Evolutionary conservation across 2,329 filamentous ascomycete genomes (phyloP).

Genomic region (Capronia americana): DNA sequence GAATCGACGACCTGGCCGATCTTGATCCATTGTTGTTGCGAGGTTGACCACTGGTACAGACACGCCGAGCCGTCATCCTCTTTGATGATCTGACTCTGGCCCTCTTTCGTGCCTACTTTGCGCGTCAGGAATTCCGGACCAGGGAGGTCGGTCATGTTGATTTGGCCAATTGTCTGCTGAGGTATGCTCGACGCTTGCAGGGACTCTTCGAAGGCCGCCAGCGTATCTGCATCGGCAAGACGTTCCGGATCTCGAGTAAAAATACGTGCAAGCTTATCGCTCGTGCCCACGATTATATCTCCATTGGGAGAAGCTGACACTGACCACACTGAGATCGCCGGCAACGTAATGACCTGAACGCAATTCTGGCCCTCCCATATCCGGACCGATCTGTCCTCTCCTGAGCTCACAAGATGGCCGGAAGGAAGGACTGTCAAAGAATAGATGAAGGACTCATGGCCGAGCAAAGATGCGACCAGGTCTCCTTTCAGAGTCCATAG

Average conservation of each 20-base stretch:
- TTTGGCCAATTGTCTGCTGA: slow-evolving; percentile 78
- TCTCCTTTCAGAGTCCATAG: slow-evolving; percentile 84
- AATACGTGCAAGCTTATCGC: slow-evolving; percentile 82
- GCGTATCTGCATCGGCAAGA: slow-evolving; percentile 70
- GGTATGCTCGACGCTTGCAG: slow-evolving; percentile 86
- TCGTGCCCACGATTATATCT: slow-evolving; percentile 92
- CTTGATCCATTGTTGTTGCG: slow-evolving; percentile 77
- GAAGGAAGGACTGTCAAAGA: slow-evolving; percentile 77
- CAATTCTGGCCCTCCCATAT: slow-evolving; percentile 86
- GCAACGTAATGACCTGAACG: slow-evolving; percentile 94
- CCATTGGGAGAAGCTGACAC: slow-evolving; percentile 84
- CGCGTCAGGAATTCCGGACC: slow-evolving; percentile 83
- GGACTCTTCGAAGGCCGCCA: slow-evolving; percentile 79
- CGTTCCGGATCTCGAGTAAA: slow-evolving; percentile 77
- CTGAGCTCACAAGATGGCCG: slow-evolving; percentile 87
- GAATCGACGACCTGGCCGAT: slow-evolving; percentile 95
- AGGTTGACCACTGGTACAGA: slow-evolving; percentile 83
- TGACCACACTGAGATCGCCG: slow-evolving; percentile 94
- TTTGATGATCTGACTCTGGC: slow-evolving; percentile 90
- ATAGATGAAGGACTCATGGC: slow-evolving; percentile 96
- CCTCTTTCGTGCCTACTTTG: slow-evolving; percentile 91
- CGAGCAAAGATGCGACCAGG: slow-evolving; percentile 76
- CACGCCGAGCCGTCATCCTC: slow-evolving; percentile 81
- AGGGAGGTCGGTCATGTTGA: slow-evolving; percentile 91
- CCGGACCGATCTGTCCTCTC: slow-evolving; percentile 91